Conservation (phyloP, 1,139 yeast species). For the Hanseniaspora gamundiae region DNA sequence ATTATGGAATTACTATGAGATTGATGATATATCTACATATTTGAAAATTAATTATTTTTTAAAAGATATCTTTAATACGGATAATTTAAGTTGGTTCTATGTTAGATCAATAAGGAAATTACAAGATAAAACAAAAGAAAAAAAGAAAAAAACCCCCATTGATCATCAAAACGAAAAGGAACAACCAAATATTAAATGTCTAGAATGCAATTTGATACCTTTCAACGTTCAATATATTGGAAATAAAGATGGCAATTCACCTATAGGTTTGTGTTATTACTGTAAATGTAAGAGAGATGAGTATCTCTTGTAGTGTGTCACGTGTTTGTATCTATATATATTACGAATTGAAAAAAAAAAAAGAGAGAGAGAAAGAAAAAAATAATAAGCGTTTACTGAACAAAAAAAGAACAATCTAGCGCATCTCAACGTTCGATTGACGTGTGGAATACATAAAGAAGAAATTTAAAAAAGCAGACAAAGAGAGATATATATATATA, state of each 20-base stretch:
- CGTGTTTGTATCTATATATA: background rate
- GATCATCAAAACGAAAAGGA: background rate
- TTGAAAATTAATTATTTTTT: background rate
- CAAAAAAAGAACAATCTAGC: too few species aligned
- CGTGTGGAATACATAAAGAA: too few species aligned
- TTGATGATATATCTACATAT: background rate
- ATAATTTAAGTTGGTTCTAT: background rate
- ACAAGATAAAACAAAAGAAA: background rate
- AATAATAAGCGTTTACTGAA: too few species aligned
- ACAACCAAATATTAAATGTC: background rate
- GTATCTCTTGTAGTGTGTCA: background rate
- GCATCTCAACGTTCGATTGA: too few species aligned
- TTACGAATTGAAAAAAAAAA: background rate
- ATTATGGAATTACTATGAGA: background rate
- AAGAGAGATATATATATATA: too few species aligned
- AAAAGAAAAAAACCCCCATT: background rate
- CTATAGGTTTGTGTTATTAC: background rate
- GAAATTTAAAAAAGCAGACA: too few species aligned
- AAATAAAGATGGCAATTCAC: too few species aligned
- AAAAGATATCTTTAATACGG: background rate
- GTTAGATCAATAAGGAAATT: background rate
- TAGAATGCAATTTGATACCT: background rate
- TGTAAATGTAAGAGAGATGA: constrained; percentile 1
- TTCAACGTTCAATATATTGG: background rate
- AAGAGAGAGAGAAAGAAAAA: too few species aligned